Evolutionary conservation across 2,329 filamentous ascomycete species (phyloP).

Genomic region (Stachybotrys elegans): DNA sequence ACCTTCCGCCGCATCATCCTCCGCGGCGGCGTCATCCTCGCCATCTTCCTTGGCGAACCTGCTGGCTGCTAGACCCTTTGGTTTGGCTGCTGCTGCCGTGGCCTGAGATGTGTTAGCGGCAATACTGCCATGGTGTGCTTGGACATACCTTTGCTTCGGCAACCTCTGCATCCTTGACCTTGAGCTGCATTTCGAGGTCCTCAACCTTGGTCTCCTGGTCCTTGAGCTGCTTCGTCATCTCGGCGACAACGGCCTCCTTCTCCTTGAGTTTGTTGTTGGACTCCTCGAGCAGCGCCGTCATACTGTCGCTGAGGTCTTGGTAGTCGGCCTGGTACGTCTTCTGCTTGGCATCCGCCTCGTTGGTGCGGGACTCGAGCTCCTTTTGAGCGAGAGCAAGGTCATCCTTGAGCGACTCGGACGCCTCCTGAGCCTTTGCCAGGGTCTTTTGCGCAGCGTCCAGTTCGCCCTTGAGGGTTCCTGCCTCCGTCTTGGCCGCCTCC

Average conservation of each 20-base stretch:
- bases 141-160: constrained; percentile 52
- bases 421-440: constrained; percentile 29
- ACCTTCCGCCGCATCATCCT: constrained; percentile 51
- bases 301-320: constrained; percentile 57
- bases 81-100: constrained; percentile 35
- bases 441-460: constrained; percentile 17
- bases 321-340: constrained; percentile 57
- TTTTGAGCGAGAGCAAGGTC: constrained; percentile 45
- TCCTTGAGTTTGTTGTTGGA: constrained; percentile 49
- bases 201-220: constrained; percentile 22
- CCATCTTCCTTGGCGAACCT: constrained; percentile 43
- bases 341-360: constrained; percentile 43
- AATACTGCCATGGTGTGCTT: background rate
- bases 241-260: constrained; percentile 43
- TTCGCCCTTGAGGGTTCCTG: constrained; percentile 31
- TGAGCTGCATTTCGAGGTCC: constrained; percentile 49
- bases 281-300: constrained; percentile 57
- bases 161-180: constrained; percentile 60
- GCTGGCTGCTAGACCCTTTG: constrained; percentile 50
- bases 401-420: constrained; percentile 23
- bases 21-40: constrained; percentile 26
- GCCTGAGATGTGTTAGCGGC: constrained; percentile 26
- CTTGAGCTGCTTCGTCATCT: constrained; percentile 33
- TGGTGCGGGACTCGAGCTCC: constrained; percentile 48
- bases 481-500: constrained; percentile 22